Conservation (phyloP, 768 basidiomycete species). For the Psilocybe sp. region DNA sequence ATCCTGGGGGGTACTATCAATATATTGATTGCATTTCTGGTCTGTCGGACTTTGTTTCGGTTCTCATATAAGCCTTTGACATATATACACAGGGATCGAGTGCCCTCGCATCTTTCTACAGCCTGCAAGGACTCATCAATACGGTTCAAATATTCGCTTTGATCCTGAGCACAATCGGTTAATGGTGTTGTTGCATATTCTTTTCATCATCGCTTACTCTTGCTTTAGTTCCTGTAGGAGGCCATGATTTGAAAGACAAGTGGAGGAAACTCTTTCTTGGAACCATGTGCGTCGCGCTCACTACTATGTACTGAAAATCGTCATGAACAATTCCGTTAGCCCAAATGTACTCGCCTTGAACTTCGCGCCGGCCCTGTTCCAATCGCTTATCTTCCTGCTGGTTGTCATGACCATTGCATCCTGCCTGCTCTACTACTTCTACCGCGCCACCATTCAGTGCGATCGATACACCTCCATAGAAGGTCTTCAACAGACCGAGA, state of each 20-base stretch:
- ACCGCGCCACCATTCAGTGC: conserved; percentile 44
- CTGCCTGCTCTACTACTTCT: conserved; percentile 57
- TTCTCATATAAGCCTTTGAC: conserved; percentile 1
- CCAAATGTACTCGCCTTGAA: conserved; percentile 76
- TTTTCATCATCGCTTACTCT: background rate
- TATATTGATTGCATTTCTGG: conserved; percentile 52
- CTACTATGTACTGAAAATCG: background rate
- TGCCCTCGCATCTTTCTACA: conserved; percentile 64
- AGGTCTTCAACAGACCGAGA: conserved; percentile 47
- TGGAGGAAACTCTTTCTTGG: conserved; percentile 65
- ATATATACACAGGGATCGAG: conserved; percentile 56
- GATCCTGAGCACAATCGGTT: conserved; percentile 65
- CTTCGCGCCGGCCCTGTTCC: conserved; percentile 56
- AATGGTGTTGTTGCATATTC: conserved; percentile 2
- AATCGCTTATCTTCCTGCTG: conserved; percentile 59
- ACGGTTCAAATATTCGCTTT: conserved; percentile 72
- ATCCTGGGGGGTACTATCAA: conserved; percentile 47
- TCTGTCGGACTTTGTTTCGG: conserved; percentile 25
- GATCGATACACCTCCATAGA: conserved; percentile 49
- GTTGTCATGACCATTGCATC: conserved; percentile 55
- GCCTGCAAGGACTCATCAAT: conserved; percentile 65
- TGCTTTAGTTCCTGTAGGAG: conserved; percentile 35
- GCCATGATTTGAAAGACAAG: conserved; percentile 35
- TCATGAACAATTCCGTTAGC: conserved; percentile 30
- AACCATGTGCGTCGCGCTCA: conserved; percentile 49